Conservation (phyloP, 2,329 filamentous ascomycete genomes). For the Sphaerostilbella broomeana region DNA sequence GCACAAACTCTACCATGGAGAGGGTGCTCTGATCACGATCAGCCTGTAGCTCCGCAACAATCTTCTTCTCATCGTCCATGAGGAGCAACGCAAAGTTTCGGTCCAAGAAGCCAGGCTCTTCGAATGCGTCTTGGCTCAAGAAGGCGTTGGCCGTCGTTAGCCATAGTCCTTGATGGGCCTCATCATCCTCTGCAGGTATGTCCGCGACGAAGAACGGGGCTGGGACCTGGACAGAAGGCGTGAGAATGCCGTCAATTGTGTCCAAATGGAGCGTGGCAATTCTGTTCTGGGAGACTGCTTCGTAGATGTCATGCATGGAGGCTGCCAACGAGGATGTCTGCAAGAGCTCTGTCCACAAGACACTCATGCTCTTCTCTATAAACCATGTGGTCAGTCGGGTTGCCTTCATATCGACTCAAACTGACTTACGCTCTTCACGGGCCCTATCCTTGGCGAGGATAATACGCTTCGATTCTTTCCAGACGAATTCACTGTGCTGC, state of each 20-base stretch:
- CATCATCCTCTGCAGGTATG: conserved; percentile 61
- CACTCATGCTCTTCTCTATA: conserved; percentile 52
- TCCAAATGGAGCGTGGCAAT: conserved; percentile 80
- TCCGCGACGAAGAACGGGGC: conserved; percentile 65
- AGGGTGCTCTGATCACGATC: conserved; percentile 70
- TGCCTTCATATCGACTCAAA: not conserved
- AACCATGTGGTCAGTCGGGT: not conserved
- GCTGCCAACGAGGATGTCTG: conserved; percentile 70
- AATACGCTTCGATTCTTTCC: conserved; percentile 82
- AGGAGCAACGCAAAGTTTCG: conserved; percentile 84
- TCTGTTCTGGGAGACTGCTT: conserved; percentile 72
- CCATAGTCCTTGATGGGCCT: conserved; percentile 70
- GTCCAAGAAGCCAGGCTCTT: conserved; percentile 64
- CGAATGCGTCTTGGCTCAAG: conserved; percentile 58
- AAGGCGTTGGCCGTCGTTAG: conserved; percentile 80
- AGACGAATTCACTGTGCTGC: conserved; percentile 82
- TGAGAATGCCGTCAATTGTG: conserved; percentile 50
- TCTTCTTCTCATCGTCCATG: conserved; percentile 71
- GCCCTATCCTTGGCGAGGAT: conserved; percentile 75
- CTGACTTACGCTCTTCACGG: conserved; percentile 54
- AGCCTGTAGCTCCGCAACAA: conserved; percentile 66
- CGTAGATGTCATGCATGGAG: conserved; percentile 76
- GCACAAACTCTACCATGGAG: conserved; percentile 74
- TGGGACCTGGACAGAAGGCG: conserved; percentile 59
- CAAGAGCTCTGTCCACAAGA: conserved; percentile 64